Base-by-base conservation (phyloP, 2,329 filamentous ascomycete genomes). In the Ophiocordyceps camponoti-leonardi region DNA sequence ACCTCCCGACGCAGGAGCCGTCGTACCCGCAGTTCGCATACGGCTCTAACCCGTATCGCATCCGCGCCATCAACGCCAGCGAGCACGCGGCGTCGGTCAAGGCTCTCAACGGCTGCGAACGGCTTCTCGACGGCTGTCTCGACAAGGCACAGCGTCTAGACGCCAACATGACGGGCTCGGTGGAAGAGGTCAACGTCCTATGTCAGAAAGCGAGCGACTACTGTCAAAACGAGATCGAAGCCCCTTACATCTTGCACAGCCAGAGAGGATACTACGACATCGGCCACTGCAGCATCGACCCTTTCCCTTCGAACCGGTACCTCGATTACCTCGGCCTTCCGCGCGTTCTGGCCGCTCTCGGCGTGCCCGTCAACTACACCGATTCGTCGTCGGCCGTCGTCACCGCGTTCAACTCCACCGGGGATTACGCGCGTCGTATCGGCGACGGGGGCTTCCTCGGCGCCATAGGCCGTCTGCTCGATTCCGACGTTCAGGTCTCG, bases 401-500 rank as follows among this genome's bases (percentile, higher is more conserved):
- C 16, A 66, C 61, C 0, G 70, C 67, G 45, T 81, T 83, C 60
- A 77, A 73, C 49, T 70, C 75, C 47, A 81, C 78, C 51, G 68
- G 71, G 14, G 74, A 76, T 54, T 69, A 77, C 51, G 62, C 79
- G n/a, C 18, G 44, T 16, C 23, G 39, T 2, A 44, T 26, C 22
- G 61, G 18, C 7, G 19, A 69, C 65, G 41, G 71, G 67, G 16
- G 55, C 58, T 49, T 66, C 67, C 46, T 69, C 65, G 26, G 61
- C 51, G 67, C 74, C 47, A 65, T 83, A 2, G 77, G 76, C 43
- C 64, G 69, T 28, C 69, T 83, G 26, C 66, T 84, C 44, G 67
- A 75, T 37, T 67, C 64, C 1, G 79, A 78, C 26, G 72, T 86
- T 41, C 78, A 77, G 33, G 76, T 92, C 11, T 79, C 81, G 11